Conservation (phyloP, 768 basidiomycete genomes). For the Daedaleopsis sinensis region DNA sequence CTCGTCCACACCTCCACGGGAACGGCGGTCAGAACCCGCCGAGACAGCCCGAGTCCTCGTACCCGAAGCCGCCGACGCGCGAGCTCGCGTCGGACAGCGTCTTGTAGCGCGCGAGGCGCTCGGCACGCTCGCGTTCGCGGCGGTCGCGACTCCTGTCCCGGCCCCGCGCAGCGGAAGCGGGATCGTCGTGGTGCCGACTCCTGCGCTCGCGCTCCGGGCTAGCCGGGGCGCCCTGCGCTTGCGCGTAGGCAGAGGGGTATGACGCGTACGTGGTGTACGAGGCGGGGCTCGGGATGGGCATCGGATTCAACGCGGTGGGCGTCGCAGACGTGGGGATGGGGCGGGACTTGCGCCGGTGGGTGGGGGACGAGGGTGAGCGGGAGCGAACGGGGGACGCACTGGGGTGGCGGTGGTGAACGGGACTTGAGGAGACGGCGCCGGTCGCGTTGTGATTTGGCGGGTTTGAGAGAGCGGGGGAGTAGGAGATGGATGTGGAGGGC, state of each 20-base stretch:
- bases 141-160: neutral
- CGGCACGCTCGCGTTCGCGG: conserved; percentile 2
- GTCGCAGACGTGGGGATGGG: conserved; percentile 7
- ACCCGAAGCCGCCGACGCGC: neutral
- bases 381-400: conserved; percentile 16
- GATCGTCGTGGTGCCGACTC: conserved; percentile 11
- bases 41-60: conserved; percentile 17
- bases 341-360: conserved; percentile 18
- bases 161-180: neutral
- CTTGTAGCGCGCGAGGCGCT: conserved; percentile 8
- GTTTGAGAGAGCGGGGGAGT: neutral
- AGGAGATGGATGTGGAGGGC: conserved; percentile 4
- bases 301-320: neutral
- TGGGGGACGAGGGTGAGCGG: conserved; percentile 13
- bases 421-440: neutral
- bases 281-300: conserved; percentile 7
- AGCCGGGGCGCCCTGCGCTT: conserved; percentile 11
- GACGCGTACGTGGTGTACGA: neutral
- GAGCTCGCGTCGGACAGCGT: conserved; percentile 3
- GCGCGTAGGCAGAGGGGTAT: neutral
- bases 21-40: conserved; percentile 12
- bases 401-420: neutral
- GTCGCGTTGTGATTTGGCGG: neutral
- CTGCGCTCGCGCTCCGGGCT: conserved; percentile 23
- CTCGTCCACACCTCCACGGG: neutral